Evolutionary conservation across 169 alveolate species (phyloP), one percentile per base, ranked within the genome.

Genomic region (Cryptosporidium meleagridis): DNA sequence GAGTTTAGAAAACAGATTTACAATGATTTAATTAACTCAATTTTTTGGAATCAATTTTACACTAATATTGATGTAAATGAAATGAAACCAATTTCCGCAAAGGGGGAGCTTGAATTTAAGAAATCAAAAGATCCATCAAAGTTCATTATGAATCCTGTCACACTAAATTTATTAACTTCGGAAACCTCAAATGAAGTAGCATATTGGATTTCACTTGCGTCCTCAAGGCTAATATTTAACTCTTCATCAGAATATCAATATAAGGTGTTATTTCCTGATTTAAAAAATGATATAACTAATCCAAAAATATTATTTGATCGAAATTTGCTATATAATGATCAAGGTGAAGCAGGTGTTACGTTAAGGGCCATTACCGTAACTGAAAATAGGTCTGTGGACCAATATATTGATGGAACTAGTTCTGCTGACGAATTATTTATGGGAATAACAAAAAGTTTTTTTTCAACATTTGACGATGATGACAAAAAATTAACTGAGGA

Each of bases 21-120:
- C n/a, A 45, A 41, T 62, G 68, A 33, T 16, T 26, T 33, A 45
- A 37, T 80, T 26, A 80, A 80, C 44, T 26, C 75, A 4, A 39
- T 80, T 62, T 33, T 69, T 44, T 80, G 75, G 89, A 44, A 58
- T 14, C 75, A 80, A 67, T 80, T 80, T 37, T 26, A 44, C 10
- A 37, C 59, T n/a, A 80, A 58, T 29, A 41, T 80, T 21, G 62
- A 62, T 18, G 48, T 53, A 26, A 80, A 80, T 80, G 29, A 44
- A 21, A 41, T 61, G 55, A 80, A 80, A 35, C 89, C 89, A 12
- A 39, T 80, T 41, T n/a, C 4, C 44, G 23, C 89, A 16, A 51
- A 7, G 12, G 31, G 33, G 9, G 45, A 80, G 37, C 16, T 33
- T 21, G 55, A 80, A 7, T 0, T n/a, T 1, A 16, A 37, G 62